Conservation (phyloP, 805 yeast genomes). For the Starmerella gropengiesseri region DNA sequence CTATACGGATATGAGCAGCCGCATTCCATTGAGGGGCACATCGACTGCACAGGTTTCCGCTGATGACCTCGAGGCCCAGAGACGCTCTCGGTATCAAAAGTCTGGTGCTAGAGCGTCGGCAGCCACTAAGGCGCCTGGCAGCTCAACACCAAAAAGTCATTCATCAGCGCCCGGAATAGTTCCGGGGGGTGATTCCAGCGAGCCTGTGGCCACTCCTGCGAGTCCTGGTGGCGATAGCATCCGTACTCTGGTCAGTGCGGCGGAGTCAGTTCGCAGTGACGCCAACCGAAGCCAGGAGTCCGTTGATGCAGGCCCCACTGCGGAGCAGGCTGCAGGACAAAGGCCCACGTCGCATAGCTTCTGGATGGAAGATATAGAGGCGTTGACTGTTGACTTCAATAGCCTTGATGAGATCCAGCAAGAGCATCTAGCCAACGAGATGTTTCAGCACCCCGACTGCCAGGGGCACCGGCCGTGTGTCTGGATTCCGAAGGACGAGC, state of each 20-base stretch:
- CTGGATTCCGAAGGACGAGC: conserved; percentile 37
- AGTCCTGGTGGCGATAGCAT: background rate
- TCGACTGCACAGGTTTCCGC: background rate
- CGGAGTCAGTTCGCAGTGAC: background rate
- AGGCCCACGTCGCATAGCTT: too few relatives aligned
- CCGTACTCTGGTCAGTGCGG: background rate
- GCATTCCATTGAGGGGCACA: conserved; percentile 30
- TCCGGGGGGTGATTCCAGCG: background rate
- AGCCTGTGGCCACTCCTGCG: background rate
- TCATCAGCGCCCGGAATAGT: background rate
- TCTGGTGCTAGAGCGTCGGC: background rate
- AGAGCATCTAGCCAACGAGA: conserved; percentile 23
- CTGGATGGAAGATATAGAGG: conserved; percentile 22
- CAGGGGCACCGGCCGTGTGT: conserved; percentile 29
- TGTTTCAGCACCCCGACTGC: conserved; percentile 29
- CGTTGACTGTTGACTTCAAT: conserved; percentile 25
- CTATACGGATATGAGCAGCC: conserved; percentile 31
- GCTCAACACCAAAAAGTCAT: too few relatives aligned
- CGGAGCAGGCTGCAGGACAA: too few relatives aligned
- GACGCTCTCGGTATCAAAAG: background rate
- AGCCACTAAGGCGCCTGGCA: too few relatives aligned
- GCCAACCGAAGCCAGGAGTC: background rate
- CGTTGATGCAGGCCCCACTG: conserved; percentile 1
- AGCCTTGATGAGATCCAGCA: conserved; percentile 23
- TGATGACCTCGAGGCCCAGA: background rate